phyloP scores from a whole-genome alignment of 2,329 filamentous ascomycete species.

The Hirsutella rhossiliensis region DNA sequence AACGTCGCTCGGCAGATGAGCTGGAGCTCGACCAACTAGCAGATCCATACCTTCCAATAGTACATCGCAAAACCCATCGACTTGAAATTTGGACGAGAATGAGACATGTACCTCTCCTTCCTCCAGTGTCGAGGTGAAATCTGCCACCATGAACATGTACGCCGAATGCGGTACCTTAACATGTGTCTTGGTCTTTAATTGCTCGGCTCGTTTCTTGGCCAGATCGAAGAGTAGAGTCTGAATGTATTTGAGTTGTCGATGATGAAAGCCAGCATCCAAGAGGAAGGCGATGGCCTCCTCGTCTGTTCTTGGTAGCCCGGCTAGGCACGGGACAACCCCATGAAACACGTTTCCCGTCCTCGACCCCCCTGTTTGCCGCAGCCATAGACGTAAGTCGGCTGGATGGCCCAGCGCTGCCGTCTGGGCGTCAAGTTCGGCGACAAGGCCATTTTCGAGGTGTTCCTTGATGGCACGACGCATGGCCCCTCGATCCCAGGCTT shows the following conservation, averaged over 20 bases:
- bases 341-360: slow-evolving; percentile 25
- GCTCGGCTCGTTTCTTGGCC: slow-evolving; percentile 38
- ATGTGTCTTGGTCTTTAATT: slow-evolving; percentile 42
- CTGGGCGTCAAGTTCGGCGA: slow-evolving; percentile 38
- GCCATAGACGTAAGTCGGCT: slow-evolving; percentile 39
- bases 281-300: slow-evolving; percentile 42
- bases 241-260: slow-evolving; percentile 33
- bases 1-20: slow-evolving; percentile 59
- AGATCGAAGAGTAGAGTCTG: slow-evolving; percentile 33
- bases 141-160: slow-evolving; percentile 54
- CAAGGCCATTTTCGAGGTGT: slow-evolving; percentile 37
- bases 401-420: slow-evolving; percentile 37
- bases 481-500: slow-evolving; percentile 29
- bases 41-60: slow-evolving; percentile 46
- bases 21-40: slow-evolving; percentile 57
- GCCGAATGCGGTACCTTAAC: slow-evolving; percentile 50
- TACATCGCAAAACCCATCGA: slow-evolving; percentile 38
- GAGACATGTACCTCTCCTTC: slow-evolving; percentile 57
- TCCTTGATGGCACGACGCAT: slow-evolving; percentile 37
- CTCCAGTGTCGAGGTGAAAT: slow-evolving; percentile 47
- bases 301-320: slow-evolving; percentile 34
- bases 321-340: slow-evolving; percentile 29
- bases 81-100: slow-evolving; percentile 54
- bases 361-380: slow-evolving; percentile 26
- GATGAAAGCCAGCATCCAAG: slow-evolving; percentile 49